Base-by-base conservation (phyloP, 768 basidiomycete genomes). In the Austroboletus eburneus region DNA sequence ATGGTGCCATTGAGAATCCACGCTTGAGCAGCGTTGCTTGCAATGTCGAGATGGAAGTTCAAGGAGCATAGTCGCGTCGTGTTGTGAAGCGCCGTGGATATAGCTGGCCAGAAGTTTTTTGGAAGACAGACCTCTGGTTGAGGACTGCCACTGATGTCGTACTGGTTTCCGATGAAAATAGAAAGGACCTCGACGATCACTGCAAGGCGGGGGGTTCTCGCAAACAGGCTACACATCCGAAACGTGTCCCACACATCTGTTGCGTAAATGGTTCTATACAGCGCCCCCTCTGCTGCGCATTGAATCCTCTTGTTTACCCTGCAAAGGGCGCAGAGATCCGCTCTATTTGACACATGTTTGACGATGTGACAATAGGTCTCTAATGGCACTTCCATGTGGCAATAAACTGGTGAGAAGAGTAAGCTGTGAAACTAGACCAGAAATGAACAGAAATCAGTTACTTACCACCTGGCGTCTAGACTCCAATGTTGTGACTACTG, bases 291-390 rank as follows among this genome's bases (percentile, higher is more conserved):
- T 16, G 79, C 79, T 41, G 71, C 77, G 37, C 58, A 59, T 48
- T 72, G 77, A 55, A 85, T 83, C 13, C 63, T 62, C 57, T 70
- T 78, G 49, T 74, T 82, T 21, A 85, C 83, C 54, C 73, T 69
- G 62, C 77, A 81, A 27, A 86, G 73, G 16, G 69, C 55, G 49
- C 74, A 76, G 45, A 86, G 69, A 59, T 84, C 81, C 55, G 69
- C 58, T 40, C 74, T 77, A 54, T 63, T 77, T 45, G 63, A 70
- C 51, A 80, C 71, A 64, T 76, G 57, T 56, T 72, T 72, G 35
- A 77, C 76, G 57, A 85, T 77, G 57, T 72, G 72, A 65, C 72
- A 74, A 68, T 76, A 80, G 42, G 71, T 72, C 70, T 83, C 81
- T 63, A 72, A 66, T 49, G 81, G 77, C 51, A 81, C 59, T 57